Percentiles rank a stretch among this genome's conserved stretches.
Conservation (phyloP, 2,329 filamentous ascomycete genomes). For the Fusarium cicatricum region DNA sequence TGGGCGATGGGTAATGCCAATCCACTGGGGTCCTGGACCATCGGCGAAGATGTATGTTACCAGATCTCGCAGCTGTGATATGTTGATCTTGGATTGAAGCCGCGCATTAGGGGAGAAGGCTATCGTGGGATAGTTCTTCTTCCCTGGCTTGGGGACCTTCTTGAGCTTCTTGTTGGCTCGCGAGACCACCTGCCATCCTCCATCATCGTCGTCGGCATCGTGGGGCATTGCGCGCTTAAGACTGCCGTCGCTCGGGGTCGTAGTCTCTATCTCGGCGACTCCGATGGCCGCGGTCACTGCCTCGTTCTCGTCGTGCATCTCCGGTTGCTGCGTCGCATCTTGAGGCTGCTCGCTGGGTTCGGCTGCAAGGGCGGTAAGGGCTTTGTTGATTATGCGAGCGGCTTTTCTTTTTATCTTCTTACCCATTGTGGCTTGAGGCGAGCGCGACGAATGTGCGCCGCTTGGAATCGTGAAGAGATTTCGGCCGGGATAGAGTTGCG, state of each 20-base stretch:
- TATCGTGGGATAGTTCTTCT: slow-evolving; percentile 68
- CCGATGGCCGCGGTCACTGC: slow-evolving; percentile 9
- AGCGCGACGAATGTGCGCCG: slow-evolving; percentile 23
- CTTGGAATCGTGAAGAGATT: slow-evolving; percentile 4
- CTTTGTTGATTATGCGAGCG: slow-evolving; percentile 16
- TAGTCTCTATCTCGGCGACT: slow-evolving; percentile 20
- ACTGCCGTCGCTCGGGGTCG: slow-evolving; percentile 49
- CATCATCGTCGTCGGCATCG: slow-evolving; percentile 51
- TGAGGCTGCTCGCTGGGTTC: slow-evolving; percentile 17
- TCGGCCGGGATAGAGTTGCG: not conserved
- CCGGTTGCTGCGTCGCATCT: slow-evolving; percentile 12
- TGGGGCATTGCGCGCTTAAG: slow-evolving; percentile 61
- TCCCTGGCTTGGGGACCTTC: slow-evolving; percentile 64
- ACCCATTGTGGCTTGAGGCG: slow-evolving; percentile 32
- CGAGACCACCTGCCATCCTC: slow-evolving; percentile 64
- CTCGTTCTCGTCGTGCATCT: slow-evolving; percentile 13
- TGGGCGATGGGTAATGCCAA: slow-evolving; percentile 68
- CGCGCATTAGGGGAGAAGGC: slow-evolving; percentile 65
- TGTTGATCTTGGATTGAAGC: slow-evolving; percentile 68
- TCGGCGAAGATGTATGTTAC: slow-evolving; percentile 74
- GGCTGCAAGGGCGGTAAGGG: slow-evolving; percentile 32
- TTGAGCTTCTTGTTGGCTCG: slow-evolving; percentile 66
- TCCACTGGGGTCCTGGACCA: slow-evolving; percentile 70
- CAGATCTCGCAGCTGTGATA: slow-evolving; percentile 69
- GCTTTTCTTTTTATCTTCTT: slow-evolving; percentile 35